Evolutionary conservation across 495 filamentous ascomycete genomes (phyloP).

Genomic region (Penicillium atrosanguineum): DNA sequence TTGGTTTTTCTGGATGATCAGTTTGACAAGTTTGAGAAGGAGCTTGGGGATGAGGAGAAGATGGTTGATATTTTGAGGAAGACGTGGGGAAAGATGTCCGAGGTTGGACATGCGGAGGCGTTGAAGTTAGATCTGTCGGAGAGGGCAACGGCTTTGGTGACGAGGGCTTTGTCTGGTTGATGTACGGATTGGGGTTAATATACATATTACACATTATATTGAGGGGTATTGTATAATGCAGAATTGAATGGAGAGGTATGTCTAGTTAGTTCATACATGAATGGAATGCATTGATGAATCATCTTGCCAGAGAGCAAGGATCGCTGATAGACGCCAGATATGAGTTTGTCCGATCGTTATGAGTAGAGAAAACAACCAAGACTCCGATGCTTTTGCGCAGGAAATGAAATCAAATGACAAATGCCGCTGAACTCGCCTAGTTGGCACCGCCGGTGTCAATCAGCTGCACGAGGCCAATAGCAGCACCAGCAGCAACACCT

Average conservation of each 20-base stretch:
- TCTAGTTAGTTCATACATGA: not conserved
- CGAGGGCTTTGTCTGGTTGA: slow-evolving; percentile 56
- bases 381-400: not conserved
- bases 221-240: not conserved
- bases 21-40: slow-evolving; percentile 70
- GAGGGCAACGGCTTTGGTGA: slow-evolving; percentile 55
- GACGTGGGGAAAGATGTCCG: slow-evolving; percentile 83
- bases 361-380: not conserved
- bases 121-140: slow-evolving; percentile 62
- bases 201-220: no score
- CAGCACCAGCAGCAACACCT: slow-evolving; percentile 62
- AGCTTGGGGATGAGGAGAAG: slow-evolving; percentile 66
- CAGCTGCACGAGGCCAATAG: slow-evolving; percentile 57
- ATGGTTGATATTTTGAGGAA: slow-evolving; percentile 69
- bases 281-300: not conserved
- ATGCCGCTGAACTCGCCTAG: not conserved
- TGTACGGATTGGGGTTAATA: not conserved
- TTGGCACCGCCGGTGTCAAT: slow-evolving; percentile 33
- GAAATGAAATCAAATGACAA: not conserved
- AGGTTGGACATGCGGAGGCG: slow-evolving; percentile 63
- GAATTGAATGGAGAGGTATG: not conserved
- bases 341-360: not conserved
- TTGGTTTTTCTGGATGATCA: slow-evolving; percentile 84
- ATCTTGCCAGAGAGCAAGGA: not conserved
- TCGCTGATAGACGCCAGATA: not conserved